phyloP scores from a whole-genome alignment of 2,329 filamentous ascomycete species.

The Alternaria triticina region DNA sequence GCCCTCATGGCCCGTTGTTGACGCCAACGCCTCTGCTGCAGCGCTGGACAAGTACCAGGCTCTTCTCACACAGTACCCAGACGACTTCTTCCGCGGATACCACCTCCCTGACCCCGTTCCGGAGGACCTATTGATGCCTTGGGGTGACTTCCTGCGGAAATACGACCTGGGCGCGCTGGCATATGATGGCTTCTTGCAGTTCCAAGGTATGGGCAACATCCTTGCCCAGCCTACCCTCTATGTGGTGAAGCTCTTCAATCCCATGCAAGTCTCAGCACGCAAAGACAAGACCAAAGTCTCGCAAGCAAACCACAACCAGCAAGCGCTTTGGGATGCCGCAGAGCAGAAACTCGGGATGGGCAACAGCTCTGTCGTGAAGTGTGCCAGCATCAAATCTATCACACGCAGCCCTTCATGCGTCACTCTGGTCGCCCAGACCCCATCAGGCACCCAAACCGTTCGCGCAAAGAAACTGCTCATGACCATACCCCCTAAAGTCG shows the following conservation, averaged over 20 bases:
- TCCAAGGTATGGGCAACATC: not conserved
- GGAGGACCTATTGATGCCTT: not conserved
- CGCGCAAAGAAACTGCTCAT: not conserved
- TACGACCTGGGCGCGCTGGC: not conserved
- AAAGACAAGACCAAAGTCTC: not conserved
- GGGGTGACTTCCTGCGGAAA: not conserved
- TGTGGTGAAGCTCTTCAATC: slow-evolving; percentile 2
- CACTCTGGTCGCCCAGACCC: not conserved
- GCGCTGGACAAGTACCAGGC: not conserved
- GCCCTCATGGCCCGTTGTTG: not conserved
- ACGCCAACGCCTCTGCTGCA: not conserved
- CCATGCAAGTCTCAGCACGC: not conserved
- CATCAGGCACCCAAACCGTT: not conserved
- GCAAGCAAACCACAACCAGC: not conserved
- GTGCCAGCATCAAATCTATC: not conserved
- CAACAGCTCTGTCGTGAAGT: not conserved
- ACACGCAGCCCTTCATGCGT: not conserved
- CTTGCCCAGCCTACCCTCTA: not conserved
- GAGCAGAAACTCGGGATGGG: not conserved
- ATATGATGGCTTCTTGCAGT: not conserved
- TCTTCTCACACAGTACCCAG: not conserved
- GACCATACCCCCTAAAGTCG: not conserved
- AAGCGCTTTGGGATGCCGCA: not conserved
- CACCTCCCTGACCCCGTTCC: not conserved
- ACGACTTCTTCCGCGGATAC: not conserved